Conservation (phyloP, 768 basidiomycete genomes). For the Favolaschia claudopus region DNA sequence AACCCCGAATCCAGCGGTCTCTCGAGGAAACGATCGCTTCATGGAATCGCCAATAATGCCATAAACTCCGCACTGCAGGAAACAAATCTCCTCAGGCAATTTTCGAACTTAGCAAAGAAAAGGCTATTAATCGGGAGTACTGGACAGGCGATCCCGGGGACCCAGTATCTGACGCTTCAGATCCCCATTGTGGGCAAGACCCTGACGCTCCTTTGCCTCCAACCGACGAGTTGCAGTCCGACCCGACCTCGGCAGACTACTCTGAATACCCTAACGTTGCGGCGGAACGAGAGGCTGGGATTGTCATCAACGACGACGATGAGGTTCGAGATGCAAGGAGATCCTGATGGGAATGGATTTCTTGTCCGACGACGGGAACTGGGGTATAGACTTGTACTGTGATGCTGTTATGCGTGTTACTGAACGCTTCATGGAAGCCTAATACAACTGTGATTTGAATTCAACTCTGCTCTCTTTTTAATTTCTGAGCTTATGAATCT, state of each 20-base stretch:
- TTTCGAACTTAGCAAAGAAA: constrained; percentile 31
- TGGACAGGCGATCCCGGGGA: constrained; percentile 35
- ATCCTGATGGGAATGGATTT: constrained; percentile 26
- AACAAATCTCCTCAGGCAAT: constrained; percentile 30
- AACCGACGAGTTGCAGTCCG: constrained; percentile 2
- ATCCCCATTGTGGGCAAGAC: constrained; percentile 16
- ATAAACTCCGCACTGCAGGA: constrained; percentile 31
- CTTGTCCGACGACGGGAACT: constrained; percentile 25
- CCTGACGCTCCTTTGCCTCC: constrained; percentile 7
- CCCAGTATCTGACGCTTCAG: constrained; percentile 4
- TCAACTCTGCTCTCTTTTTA: no score
- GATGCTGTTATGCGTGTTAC: no score
- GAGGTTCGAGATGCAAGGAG: constrained; percentile 14
- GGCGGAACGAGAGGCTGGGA: constrained; percentile 9
- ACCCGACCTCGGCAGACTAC: not conserved
- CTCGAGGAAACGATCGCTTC: constrained; percentile 30
- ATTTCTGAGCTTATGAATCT: no score
- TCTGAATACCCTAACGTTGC: not conserved
- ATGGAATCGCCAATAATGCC: constrained; percentile 36
- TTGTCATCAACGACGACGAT: constrained; percentile 23
- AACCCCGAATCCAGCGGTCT: constrained; percentile 35
- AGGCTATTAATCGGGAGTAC: constrained; percentile 33
- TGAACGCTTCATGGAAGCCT: no score
- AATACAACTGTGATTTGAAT: no score
- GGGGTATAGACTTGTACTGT: constrained; percentile 30